Evolutionary conservation across 164 flowering plant species (phyloP), one percentile per base, ranked within the genome.

Genomic region (Vitis riparia): DNA sequence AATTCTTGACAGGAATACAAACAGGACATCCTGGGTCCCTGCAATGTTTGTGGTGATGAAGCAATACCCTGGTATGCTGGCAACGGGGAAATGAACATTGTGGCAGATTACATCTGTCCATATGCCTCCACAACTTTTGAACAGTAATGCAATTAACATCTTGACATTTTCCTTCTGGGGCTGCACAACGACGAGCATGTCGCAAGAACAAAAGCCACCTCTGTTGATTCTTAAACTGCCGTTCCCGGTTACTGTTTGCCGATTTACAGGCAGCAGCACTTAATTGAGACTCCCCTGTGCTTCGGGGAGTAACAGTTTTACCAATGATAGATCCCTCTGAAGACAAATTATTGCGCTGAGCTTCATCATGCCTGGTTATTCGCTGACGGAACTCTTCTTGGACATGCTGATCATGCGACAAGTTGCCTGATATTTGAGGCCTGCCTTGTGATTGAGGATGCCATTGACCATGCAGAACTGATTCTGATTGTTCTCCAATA

Each of bases 121-220:
- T 81, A 74, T 96, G 99, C 73, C 63, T 78, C 85, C 74, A 79
- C 79, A 96, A 75, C 56, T 81, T 76, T 73, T 87, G 97, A 57
- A 50, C 90, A 29, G 51, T 68, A 10, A 75, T 7, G 70, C 99
- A 96, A 67, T 85, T 48, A 51, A 52, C 62, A 1, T 83, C 91
- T 48, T 10, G 86, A 69, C 99, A 96, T 77, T 84, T 88, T 59
- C 98, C 98, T 65, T 83, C 85, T 19, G 91, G 89, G 29, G 88
- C 86, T 55, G 71, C 11, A 82, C 99, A 96, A 15, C 73, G 65
- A 56, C 94, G 90, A 70, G 98, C 97, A 85, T 96, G 99, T n/a
- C 70, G 60, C 77, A 96, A 66, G 62, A 91, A 87, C 66, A 92
- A 80, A 64, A 93, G 79, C 97, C 97, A 96, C 63, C 80, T 85